Conservation (phyloP, 2,329 filamentous ascomycete genomes). For the Penicillium sp. region DNA sequence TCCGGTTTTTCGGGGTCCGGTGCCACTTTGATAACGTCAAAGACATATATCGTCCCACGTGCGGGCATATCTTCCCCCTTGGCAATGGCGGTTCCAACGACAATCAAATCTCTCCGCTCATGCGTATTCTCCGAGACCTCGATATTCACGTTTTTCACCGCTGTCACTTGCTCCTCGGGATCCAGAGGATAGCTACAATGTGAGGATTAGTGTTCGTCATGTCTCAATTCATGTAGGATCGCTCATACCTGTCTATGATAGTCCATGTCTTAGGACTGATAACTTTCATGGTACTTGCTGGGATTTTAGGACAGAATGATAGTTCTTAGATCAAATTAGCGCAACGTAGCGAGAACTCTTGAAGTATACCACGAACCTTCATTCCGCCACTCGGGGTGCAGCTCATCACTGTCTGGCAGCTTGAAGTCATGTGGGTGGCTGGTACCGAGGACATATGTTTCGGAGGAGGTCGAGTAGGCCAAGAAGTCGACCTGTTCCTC, state of each 20-base stretch:
- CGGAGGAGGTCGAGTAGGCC: conserved; percentile 70
- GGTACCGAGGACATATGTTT: conserved; percentile 73
- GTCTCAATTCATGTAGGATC: not conserved
- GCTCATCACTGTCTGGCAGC: conserved; percentile 79
- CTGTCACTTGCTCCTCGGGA: conserved; percentile 70
- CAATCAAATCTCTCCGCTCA: conserved; percentile 75
- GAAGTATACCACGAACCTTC: conserved; percentile 52
- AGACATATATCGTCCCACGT: conserved; percentile 80
- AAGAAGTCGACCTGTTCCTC: conserved; percentile 68
- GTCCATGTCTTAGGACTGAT: conserved; percentile 73
- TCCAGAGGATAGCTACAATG: conserved; percentile 60
- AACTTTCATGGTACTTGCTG: conserved; percentile 71
- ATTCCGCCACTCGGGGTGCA: conserved; percentile 73
- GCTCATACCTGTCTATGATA: conserved; percentile 63
- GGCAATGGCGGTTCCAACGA: conserved; percentile 79
- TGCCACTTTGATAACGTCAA: conserved; percentile 86
- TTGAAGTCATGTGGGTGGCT: conserved; percentile 68
- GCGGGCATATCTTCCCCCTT: conserved; percentile 87
- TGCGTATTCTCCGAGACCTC: conserved; percentile 90
- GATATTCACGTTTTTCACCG: conserved; percentile 75
- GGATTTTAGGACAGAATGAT: conserved; percentile 61
- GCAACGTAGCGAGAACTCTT: not conserved
- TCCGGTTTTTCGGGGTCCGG: conserved; percentile 82
- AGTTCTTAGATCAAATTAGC: conserved; percentile 40
- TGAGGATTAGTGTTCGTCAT: not conserved